Evolutionary conservation across 2,329 filamentous ascomycete species (phyloP).

Genomic region (Coniochaeta pulveracea): DNA sequence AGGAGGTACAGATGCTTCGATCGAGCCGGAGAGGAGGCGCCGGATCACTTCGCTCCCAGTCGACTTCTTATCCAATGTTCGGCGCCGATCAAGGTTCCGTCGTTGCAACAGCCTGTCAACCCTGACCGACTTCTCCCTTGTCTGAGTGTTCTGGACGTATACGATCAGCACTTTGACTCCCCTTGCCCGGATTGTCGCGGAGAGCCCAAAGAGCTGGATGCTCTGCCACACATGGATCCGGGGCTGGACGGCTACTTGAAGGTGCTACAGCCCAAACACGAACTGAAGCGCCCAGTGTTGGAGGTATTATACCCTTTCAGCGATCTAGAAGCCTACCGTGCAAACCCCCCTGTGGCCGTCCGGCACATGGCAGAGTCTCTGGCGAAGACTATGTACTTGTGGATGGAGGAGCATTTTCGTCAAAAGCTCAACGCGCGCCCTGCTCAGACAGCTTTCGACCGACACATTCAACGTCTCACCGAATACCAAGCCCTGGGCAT

Average conservation of each 20-base stretch:
- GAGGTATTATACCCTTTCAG: neutral
- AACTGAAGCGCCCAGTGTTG: too few relatives aligned
- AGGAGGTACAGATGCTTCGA: neutral
- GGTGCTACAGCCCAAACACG: neutral
- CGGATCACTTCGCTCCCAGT: neutral
- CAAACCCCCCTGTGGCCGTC: too few relatives aligned
- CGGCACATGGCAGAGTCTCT: neutral
- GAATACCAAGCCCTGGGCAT: neutral
- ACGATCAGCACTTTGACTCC: neutral
- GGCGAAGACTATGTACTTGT: neutral
- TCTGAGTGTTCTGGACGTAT: neutral
- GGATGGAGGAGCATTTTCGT: neutral
- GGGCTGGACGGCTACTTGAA: neutral
- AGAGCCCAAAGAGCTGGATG: neutral
- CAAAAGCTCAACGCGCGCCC: neutral
- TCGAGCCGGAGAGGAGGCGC: neutral
- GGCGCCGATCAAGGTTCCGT: neutral
- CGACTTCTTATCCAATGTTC: neutral
- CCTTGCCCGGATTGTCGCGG: slow-evolving; percentile 1
- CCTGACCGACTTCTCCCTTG: neutral
- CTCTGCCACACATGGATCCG: neutral
- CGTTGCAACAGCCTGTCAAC: neutral
- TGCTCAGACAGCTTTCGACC: neutral
- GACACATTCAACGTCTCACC: neutral
- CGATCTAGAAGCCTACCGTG: too few relatives aligned